A percentile compares a stretch with the other conserved stretches of the same genome.
Conservation (phyloP, 768 basidiomycete species). For the Floccularia luteovirens region DNA sequence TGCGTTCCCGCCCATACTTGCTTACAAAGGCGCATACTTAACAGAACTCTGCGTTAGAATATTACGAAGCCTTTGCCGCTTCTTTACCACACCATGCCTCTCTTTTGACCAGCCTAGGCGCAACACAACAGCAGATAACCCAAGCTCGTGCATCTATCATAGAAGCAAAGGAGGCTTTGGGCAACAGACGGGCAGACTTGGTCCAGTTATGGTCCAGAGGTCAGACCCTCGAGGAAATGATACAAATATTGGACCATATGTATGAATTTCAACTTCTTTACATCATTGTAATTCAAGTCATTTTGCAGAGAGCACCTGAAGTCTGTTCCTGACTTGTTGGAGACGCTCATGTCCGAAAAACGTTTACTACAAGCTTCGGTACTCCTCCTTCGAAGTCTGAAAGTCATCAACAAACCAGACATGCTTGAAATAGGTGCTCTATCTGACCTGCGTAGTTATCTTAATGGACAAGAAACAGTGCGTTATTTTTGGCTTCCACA, state of each 20-base stretch:
- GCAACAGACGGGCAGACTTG: constrained; percentile 80
- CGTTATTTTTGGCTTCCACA: background rate
- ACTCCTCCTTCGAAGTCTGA: constrained; percentile 80
- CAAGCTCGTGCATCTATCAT: constrained; percentile 63
- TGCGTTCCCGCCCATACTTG: constrained; percentile 25
- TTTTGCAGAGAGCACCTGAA: constrained; percentile 76
- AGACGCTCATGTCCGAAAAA: constrained; percentile 95
- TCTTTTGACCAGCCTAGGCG: constrained; percentile 61
- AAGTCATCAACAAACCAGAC: constrained; percentile 85
- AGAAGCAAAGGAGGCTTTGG: constrained; percentile 74
- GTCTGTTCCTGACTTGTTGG: constrained; percentile 84
- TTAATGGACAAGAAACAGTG: constrained; percentile 76
- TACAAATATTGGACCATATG: constrained; percentile 92
- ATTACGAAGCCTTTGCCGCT: constrained; percentile 94
- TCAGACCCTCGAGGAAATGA: constrained; percentile 93
- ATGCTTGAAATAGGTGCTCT: constrained; percentile 96
- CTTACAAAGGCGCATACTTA: background rate
- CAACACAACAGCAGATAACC: constrained; percentile 69
- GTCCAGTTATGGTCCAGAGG: constrained; percentile 86
- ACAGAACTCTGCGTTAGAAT: constrained; percentile 35
- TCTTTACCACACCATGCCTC: constrained; percentile 86
- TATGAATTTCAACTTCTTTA: constrained; percentile 26
- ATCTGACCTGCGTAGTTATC: constrained; percentile 79
- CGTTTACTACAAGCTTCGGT: constrained; percentile 83
- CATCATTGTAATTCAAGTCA: constrained; percentile 3